A percentile compares a stretch with the other conserved stretches of the same genome.
Evolutionary conservation across 306 rosid genomes (phyloP).

Genomic region (Benincasa hispida): DNA sequence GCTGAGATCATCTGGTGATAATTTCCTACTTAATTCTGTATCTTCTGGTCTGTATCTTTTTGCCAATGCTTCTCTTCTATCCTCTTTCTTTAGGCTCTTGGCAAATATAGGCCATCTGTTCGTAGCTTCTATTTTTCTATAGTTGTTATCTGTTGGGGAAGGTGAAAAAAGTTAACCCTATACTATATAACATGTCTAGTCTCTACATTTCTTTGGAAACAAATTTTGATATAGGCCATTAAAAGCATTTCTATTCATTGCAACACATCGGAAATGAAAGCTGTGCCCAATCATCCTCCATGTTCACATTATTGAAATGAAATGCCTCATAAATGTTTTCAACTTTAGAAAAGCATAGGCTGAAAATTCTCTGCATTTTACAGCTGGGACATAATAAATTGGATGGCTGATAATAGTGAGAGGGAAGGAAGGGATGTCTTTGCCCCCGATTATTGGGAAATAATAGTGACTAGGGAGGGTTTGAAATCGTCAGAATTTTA

Average conservation of each 20-base stretch:
- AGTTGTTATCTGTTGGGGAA: background rate
- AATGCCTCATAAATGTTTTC: background rate
- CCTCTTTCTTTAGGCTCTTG: background rate
- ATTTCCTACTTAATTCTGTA: background rate
- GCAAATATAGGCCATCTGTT: background rate
- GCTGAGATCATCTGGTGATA: background rate
- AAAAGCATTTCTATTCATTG: background rate
- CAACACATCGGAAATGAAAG: background rate
- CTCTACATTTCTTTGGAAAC: background rate
- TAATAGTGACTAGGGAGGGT: background rate
- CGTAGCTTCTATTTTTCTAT: background rate
- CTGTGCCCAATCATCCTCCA: background rate
- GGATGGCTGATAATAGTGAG: background rate
- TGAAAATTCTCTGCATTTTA: background rate
- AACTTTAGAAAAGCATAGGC: background rate
- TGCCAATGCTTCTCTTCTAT: background rate
- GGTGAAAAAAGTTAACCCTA: background rate
- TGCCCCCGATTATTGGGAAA: background rate
- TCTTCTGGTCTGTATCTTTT: background rate
- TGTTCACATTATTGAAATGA: slow-evolving; percentile 1
- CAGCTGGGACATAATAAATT: background rate
- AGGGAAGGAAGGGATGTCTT: background rate
- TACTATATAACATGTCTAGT: background rate
- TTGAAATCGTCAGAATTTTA: background rate
- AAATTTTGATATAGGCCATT: background rate